A percentile compares a stretch with the other conserved stretches of the same genome.
Evolutionary conservation across 495 filamentous ascomycete species (phyloP).

Genomic region (Wilcoxina mikolae): DNA sequence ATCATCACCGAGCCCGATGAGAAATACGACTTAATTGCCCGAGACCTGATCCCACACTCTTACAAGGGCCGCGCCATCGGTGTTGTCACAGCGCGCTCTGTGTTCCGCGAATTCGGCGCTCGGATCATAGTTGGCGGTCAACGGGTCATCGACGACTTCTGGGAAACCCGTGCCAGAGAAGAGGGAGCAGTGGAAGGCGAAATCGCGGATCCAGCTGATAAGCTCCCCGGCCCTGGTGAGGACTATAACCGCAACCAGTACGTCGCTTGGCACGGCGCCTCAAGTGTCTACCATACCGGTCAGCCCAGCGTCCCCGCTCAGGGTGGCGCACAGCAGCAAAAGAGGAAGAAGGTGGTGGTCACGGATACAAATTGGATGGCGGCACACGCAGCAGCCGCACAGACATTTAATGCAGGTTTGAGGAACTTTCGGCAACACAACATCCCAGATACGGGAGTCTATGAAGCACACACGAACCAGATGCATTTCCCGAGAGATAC

Average conservation of each 20-base stretch:
- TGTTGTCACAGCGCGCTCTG: slow-evolving; percentile 88
- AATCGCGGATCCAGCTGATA: slow-evolving; percentile 72
- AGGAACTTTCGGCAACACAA: slow-evolving; percentile 38
- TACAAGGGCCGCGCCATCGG: slow-evolving; percentile 98
- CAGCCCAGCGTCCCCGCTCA: slow-evolving; percentile 57
- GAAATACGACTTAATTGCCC: slow-evolving; percentile 84
- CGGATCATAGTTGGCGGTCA: slow-evolving; percentile 83
- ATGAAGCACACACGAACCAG: slow-evolving; percentile 82
- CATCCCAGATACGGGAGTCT: slow-evolving; percentile 53
- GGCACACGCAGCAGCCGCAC: slow-evolving; percentile 80
- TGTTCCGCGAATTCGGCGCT: slow-evolving; percentile 92
- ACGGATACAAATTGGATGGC: slow-evolving; percentile 96
- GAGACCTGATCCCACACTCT: slow-evolving; percentile 85
- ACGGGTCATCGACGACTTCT: slow-evolving; percentile 79
- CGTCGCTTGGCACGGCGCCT: slow-evolving; percentile 95
- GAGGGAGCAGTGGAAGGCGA: slow-evolving; percentile 81
- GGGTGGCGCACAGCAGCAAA: slow-evolving; percentile 39
- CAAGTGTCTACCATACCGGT: slow-evolving; percentile 79
- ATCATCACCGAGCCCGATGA: slow-evolving; percentile 88
- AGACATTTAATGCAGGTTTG: slow-evolving; percentile 68
- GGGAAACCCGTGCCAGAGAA: slow-evolving; percentile 58
- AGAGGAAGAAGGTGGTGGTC: slow-evolving; percentile 74
- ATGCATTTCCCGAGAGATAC: slow-evolving; percentile 77
- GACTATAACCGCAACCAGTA: slow-evolving; percentile 90
- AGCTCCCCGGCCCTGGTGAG: slow-evolving; percentile 52